Conservation (phyloP, 208 protist genomes). For the Leishmania turanica region DNA sequence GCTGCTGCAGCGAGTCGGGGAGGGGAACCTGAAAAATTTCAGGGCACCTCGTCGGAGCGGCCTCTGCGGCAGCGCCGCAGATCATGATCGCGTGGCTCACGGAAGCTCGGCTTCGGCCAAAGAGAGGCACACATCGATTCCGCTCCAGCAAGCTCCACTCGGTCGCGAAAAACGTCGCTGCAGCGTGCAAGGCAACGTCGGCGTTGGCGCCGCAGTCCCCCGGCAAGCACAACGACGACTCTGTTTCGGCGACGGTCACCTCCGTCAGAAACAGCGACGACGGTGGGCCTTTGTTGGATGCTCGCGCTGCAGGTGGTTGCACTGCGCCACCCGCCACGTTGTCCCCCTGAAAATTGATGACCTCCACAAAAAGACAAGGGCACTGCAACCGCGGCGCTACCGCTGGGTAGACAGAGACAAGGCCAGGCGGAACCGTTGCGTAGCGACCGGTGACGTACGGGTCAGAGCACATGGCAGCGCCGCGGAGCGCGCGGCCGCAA, state of each 20-base stretch:
- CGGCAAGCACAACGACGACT: neutral
- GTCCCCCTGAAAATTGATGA: constrained; percentile 14
- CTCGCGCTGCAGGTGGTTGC: neutral
- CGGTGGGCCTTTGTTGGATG: neutral
- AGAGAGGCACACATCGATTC: constrained; percentile 26
- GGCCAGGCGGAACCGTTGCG: constrained; percentile 28
- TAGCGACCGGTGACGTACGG: constrained; percentile 30
- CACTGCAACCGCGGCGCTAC: constrained; percentile 20
- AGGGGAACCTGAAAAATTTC: constrained; percentile 14
- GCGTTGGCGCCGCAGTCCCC: neutral
- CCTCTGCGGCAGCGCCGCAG: constrained; percentile 11
- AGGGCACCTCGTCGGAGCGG: constrained; percentile 10
- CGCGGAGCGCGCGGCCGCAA: constrained; percentile 30
- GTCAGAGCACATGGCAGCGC: constrained; percentile 31
- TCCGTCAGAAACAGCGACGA: constrained; percentile 22
- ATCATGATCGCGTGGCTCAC: constrained; percentile 12
- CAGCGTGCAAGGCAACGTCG: constrained; percentile 10
- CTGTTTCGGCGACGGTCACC: neutral
- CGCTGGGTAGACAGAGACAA: constrained; percentile 21
- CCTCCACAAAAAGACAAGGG: constrained; percentile 24
- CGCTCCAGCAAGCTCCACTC: constrained; percentile 31
- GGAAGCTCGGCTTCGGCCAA: constrained; percentile 7
- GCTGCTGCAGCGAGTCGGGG: constrained; percentile 7
- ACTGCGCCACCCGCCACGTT: neutral
- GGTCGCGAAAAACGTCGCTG: constrained; percentile 20